phyloP scores from a whole-genome alignment of 495 filamentous ascomycete genomes.

The Xylaria bambusicola region DNA sequence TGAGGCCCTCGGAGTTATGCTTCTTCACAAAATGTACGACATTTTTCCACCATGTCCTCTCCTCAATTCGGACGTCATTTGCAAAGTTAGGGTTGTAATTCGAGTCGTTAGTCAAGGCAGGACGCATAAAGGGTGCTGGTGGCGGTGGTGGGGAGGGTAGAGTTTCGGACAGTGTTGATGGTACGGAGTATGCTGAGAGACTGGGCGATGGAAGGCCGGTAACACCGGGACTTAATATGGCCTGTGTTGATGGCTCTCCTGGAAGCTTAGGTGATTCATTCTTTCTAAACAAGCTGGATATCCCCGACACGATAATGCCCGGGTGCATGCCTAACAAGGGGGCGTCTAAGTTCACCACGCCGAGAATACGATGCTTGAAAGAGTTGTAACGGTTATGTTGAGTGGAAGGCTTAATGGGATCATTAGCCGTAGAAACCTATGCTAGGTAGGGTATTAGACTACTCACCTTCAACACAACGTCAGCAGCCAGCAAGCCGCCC shows the following conservation, averaged over 20 bases:
- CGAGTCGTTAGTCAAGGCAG: slow-evolving; percentile 50
- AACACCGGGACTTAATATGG: slow-evolving; percentile 15
- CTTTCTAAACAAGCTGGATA: slow-evolving; percentile 72
- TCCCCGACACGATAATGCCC: slow-evolving; percentile 76
- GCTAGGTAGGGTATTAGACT: slow-evolving; percentile 1
- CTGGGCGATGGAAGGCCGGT: slow-evolving; percentile 33
- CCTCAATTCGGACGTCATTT: slow-evolving; percentile 68
- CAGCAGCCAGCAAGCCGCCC: slow-evolving; percentile 81
- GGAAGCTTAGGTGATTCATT: slow-evolving; percentile 37
- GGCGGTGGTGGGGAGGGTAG: slow-evolving; percentile 26
- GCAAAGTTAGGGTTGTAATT: slow-evolving; percentile 72
- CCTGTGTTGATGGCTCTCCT: slow-evolving; percentile 18
- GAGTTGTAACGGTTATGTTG: slow-evolving; percentile 31
- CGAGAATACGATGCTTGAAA: slow-evolving; percentile 77
- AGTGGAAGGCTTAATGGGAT: slow-evolving; percentile 23
- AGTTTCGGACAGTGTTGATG: slow-evolving; percentile 31
- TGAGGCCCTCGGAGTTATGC: slow-evolving; percentile 65
- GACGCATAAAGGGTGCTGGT: slow-evolving; percentile 17
- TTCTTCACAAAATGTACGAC: slow-evolving; percentile 79
- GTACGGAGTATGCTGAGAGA: slow-evolving; percentile 38
- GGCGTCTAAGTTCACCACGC: slow-evolving; percentile 81
- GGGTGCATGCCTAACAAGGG: slow-evolving; percentile 90
- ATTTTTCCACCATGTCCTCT: slow-evolving; percentile 66
- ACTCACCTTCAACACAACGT: slow-evolving; percentile 67
- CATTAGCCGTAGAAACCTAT: slow-evolving; percentile 19